Percentiles rank a stretch among this genome's conserved stretches.
Evolutionary conservation across 257 asterid genomes (phyloP).

Genomic region (Anisodus acutangulus): DNA sequence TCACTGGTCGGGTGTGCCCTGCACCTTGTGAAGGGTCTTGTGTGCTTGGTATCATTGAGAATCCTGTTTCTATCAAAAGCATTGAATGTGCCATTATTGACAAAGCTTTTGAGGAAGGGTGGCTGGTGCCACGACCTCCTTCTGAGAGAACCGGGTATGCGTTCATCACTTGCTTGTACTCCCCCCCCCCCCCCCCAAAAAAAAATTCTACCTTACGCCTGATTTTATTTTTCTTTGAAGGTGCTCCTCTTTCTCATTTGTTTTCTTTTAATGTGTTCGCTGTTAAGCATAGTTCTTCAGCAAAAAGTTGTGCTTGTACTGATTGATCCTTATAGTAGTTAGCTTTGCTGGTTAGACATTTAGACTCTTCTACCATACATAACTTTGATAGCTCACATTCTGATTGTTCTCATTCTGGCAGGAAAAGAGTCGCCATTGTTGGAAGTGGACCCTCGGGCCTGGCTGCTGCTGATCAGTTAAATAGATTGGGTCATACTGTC

Average conservation of each 20-base stretch:
- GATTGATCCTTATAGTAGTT: neutral
- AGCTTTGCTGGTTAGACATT: neutral
- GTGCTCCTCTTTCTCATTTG: neutral
- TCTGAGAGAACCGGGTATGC: slow-evolving; percentile 77
- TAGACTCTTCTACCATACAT: neutral
- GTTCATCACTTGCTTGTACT: slow-evolving; percentile 22
- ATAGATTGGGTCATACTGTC: slow-evolving; percentile 85
- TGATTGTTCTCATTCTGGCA: slow-evolving; percentile 39
- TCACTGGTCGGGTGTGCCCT: slow-evolving; percentile 99
- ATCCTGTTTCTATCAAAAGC: slow-evolving; percentile 93
- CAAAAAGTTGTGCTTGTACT: neutral
- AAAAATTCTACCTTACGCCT: neutral
- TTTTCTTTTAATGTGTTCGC: neutral
- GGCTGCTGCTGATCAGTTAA: slow-evolving; percentile 99
- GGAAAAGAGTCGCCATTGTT: slow-evolving; percentile 81
- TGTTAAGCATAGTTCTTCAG: neutral
- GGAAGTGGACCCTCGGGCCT: slow-evolving; percentile 99
- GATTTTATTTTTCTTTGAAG: neutral
- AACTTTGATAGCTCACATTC: slow-evolving; percentile 11
- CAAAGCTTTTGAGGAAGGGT: slow-evolving; percentile 94
- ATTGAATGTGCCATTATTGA: slow-evolving; percentile 97
- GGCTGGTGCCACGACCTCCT: slow-evolving; percentile 99
- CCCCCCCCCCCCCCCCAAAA: neutral
- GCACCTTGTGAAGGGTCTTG: slow-evolving; percentile 99
- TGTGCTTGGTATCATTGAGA: slow-evolving; percentile 96